phyloP scores from a whole-genome alignment of 176 grass and related monocot genomes.

The Carex kokanica region DNA sequence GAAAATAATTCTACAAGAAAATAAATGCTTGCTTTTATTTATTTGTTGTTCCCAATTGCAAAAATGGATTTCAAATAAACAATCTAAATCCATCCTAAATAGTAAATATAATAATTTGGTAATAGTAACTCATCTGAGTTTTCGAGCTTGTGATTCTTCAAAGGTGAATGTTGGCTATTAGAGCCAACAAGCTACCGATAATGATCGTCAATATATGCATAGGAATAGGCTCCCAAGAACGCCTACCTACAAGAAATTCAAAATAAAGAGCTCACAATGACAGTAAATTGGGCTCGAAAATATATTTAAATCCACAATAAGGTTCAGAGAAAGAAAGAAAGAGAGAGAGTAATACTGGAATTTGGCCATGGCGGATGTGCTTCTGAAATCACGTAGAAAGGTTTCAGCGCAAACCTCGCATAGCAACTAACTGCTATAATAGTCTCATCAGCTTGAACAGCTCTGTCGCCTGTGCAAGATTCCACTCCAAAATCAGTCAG shows the following conservation, averaged over 20 bases:
- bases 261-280: not conserved
- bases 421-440: not conserved
- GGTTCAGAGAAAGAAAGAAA: not conserved
- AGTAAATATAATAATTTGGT: not conserved
- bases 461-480: not conserved
- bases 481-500: not conserved
- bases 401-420: not conserved
- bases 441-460: not conserved
- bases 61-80: not conserved
- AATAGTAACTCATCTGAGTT: not conserved
- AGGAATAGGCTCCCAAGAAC: not conserved
- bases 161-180: not conserved
- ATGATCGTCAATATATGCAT: not conserved
- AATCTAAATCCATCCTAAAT: not conserved
- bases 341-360: not conserved
- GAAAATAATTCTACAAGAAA: no score
- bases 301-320: not conserved
- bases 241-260: not conserved
- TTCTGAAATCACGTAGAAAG: not conserved
- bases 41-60: not conserved
- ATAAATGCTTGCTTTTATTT: not conserved
- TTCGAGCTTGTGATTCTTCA: not conserved
- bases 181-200: not conserved
- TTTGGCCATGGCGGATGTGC: not conserved
- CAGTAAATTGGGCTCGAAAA: not conserved